Conservation (phyloP, 768 basidiomycete species). For the Agaricus blazei region DNA sequence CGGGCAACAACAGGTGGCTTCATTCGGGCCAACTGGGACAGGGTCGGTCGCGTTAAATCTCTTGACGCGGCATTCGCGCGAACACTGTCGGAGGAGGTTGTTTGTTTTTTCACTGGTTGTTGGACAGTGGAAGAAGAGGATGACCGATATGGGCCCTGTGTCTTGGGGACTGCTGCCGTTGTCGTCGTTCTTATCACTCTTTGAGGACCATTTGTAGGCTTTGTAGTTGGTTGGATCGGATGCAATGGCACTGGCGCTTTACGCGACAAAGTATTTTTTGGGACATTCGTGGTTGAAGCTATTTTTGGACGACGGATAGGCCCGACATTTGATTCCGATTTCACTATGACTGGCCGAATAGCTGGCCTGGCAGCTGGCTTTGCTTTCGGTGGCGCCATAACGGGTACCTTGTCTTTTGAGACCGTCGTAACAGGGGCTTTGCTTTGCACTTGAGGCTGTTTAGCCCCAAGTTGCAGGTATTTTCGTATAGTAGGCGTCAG, state of each 20-base stretch:
- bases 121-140: too few relatives aligned
- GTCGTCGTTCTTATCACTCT: constrained; percentile 3
- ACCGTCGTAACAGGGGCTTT: constrained; percentile 9
- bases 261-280: not conserved
- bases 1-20: constrained; percentile 15
- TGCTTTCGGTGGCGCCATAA: constrained; percentile 9
- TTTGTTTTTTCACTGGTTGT: not conserved
- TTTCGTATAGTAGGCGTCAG: constrained; percentile 74
- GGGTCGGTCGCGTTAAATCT: constrained; percentile 21
- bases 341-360: too few relatives aligned
- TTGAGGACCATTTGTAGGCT: constrained; percentile 1
- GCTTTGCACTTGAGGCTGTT: not conserved
- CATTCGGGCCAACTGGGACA: constrained; percentile 22
- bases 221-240: not conserved
- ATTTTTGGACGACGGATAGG: not conserved
- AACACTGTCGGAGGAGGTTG: not conserved
- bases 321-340: not conserved
- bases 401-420: constrained; percentile 14
- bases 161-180: not conserved
- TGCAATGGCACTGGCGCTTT: not conserved
- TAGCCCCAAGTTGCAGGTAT: constrained; percentile 54
- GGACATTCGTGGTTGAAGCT: not conserved
- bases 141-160: not conserved
- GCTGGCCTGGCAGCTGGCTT: not conserved
- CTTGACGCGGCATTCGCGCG: not conserved